A percentile compares a stretch with the other conserved stretches of the same genome.
Evolutionary conservation across 2,329 filamentous ascomycete species (phyloP).

Genomic region (Parascedosporium putredinis): DNA sequence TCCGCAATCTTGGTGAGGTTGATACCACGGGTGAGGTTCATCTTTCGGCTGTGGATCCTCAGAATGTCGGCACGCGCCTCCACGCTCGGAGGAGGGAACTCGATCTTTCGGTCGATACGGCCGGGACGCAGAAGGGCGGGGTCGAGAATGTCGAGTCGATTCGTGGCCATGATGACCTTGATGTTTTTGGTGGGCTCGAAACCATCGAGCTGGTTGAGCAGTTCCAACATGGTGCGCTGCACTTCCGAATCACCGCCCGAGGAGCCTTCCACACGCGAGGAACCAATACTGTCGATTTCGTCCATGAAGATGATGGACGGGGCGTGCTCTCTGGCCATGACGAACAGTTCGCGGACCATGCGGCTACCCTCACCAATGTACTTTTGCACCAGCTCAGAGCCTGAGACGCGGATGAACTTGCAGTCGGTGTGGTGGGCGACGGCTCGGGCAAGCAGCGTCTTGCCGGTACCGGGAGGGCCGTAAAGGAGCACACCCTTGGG

Average conservation of each 20-base stretch:
- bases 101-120: constrained; percentile 96
- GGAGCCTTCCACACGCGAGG: constrained; percentile 89
- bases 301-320: constrained; percentile 99
- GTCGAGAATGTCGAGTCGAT: constrained; percentile 93
- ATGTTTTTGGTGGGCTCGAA: constrained; percentile 99
- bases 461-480: constrained; percentile 91
- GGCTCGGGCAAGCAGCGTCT: constrained; percentile 87
- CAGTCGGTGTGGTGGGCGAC: constrained; percentile 98
- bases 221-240: constrained; percentile 95
- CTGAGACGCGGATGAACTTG: constrained; percentile 96
- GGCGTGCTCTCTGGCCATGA: constrained; percentile 97
- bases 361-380: constrained; percentile 97
- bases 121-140: constrained; percentile 91
- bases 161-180: constrained; percentile 99
- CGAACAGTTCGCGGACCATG: constrained; percentile 98
- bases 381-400: constrained; percentile 94
- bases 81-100: constrained; percentile 93
- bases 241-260: constrained; percentile 96
- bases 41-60: constrained; percentile 92
- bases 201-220: constrained; percentile 95
- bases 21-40: constrained; percentile 97
- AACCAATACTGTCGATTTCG: constrained; percentile 98
- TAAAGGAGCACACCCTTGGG: constrained; percentile 96
- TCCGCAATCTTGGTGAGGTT: constrained; percentile 97
- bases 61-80: constrained; percentile 96